A percentile compares a stretch with the other conserved stretches of the same genome.
These are phyloP conservation scores for Plasmodium knowlesi DNA, from an alignment of 169 alveolate genomes.

Conservation along the genomic window DNA sequence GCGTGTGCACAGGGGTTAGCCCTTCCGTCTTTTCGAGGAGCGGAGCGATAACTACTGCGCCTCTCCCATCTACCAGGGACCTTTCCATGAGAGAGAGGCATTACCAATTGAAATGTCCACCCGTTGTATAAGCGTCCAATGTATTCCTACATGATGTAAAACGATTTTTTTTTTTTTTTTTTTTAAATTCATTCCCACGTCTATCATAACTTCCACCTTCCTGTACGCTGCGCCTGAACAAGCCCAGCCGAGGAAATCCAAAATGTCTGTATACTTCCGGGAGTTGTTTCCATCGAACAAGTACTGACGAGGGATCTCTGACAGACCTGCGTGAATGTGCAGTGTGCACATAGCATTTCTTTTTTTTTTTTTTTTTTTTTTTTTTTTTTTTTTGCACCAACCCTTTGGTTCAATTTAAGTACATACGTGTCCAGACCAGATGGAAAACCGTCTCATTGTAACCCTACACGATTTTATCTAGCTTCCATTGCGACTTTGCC, in stretches of 20 bases:
- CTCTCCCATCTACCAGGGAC: neutral
- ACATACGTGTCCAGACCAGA: neutral
- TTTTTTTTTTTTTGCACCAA: neutral
- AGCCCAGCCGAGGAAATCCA: neutral
- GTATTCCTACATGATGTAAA: neutral
- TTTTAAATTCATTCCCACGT: neutral
- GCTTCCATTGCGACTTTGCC: neutral
- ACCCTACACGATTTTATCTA: neutral
- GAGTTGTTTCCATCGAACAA: conserved; percentile 67
- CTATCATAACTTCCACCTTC: neutral
- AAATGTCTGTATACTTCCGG: conserved; percentile 57
- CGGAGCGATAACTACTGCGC: neutral
- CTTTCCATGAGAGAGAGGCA: neutral
- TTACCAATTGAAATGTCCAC: neutral
- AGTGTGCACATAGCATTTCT: neutral
- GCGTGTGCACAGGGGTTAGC: neutral
- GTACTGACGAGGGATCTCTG: conserved; percentile 1
- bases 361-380: too few relatives aligned
- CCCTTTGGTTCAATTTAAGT: neutral
- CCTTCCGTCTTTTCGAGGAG: neutral
- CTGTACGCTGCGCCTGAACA: neutral
- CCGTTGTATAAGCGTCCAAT: neutral
- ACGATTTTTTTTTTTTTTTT: neutral
- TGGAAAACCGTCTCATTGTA: neutral
- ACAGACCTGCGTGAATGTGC: neutral